Conservation (phyloP, 306 rosid species). For the Ormosia semicastrata region DNA sequence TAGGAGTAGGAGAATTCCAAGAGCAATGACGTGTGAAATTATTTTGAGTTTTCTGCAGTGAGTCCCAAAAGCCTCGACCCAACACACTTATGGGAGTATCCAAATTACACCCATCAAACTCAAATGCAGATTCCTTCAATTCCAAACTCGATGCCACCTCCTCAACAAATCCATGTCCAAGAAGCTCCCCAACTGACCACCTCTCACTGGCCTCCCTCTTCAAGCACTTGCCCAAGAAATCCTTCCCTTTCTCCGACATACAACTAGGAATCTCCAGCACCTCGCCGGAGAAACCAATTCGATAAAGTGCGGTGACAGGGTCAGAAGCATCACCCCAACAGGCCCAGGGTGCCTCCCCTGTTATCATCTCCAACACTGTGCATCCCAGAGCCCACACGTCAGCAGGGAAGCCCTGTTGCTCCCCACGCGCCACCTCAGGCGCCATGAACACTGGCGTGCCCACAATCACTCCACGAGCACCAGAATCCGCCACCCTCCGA, state of each 20-base stretch:
- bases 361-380: slow-evolving; percentile 74
- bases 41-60: too few species aligned
- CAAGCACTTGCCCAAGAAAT: slow-evolving; percentile 73
- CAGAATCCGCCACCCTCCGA: slow-evolving; percentile 15
- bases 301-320: slow-evolving; percentile 57
- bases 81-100: slow-evolving; percentile 48
- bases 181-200: slow-evolving; percentile 70
- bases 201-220: slow-evolving; percentile 55
- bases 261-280: slow-evolving; percentile 61
- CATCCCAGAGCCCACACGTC: slow-evolving; percentile 97
- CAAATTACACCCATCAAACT: not conserved
- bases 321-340: slow-evolving; percentile 56
- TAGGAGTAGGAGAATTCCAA: slow-evolving; percentile 19
- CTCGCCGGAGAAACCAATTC: slow-evolving; percentile 55
- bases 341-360: slow-evolving; percentile 38
- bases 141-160: not conserved
- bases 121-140: slow-evolving; percentile 11
- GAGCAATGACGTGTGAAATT: slow-evolving; percentile 1
- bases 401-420: slow-evolving; percentile 69
- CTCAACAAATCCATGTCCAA: slow-evolving; percentile 58
- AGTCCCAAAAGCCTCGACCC: slow-evolving; percentile 54
- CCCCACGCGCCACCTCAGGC: slow-evolving; percentile 95
- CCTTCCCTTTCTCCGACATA: slow-evolving; percentile 65
- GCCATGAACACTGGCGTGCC: slow-evolving; percentile 92
- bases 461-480: slow-evolving; percentile 8